These are phyloP conservation scores for Alternaria conjuncta DNA, from an alignment of 2,329 filamentous ascomycete genomes.

Conservation along the genomic window DNA sequence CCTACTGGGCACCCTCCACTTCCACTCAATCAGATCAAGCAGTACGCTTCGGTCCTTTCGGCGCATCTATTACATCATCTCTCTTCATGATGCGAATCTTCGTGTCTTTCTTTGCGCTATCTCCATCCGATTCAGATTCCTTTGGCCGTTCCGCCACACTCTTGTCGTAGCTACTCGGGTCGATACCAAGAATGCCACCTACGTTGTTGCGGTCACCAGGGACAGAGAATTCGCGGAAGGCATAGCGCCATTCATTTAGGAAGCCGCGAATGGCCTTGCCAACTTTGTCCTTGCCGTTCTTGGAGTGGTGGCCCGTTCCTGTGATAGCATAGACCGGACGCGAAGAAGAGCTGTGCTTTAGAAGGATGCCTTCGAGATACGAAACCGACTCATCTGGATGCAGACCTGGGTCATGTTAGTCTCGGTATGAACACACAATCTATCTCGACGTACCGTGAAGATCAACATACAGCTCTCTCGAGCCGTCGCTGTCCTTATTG, in stretches of 20 bases:
- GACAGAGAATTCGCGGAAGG: conserved; percentile 94
- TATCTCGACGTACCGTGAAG: conserved; percentile 67
- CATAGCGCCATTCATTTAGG: conserved; percentile 94
- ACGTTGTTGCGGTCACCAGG: conserved; percentile 90
- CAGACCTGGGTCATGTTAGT: conserved; percentile 61
- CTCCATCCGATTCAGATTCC: conserved; percentile 38
- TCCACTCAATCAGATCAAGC: conserved; percentile 20
- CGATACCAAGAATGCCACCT: conserved; percentile 69
- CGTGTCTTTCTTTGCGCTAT: conserved; percentile 38
- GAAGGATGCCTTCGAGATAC: conserved; percentile 85
- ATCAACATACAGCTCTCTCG: conserved; percentile 87
- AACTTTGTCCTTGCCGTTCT: conserved; percentile 98
- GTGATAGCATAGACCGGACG: conserved; percentile 93
- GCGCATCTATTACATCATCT: conserved; percentile 45
- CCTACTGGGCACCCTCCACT: conserved; percentile 19
- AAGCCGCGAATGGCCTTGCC: conserved; percentile 91
- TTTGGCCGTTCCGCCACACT: conserved; percentile 47
- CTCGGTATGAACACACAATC: background rate
- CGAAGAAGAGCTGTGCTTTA: conserved; percentile 76
- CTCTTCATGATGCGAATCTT: conserved; percentile 49
- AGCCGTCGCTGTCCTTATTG: conserved; percentile 69
- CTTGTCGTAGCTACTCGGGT: conserved; percentile 65
- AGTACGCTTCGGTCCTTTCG: conserved; percentile 45
- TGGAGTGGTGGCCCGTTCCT: conserved; percentile 95
- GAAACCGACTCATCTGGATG: conserved; percentile 96